Evolutionary conservation across 176 grass and related monocot genomes (phyloP).

Genomic region (Aegilops longissima): DNA sequence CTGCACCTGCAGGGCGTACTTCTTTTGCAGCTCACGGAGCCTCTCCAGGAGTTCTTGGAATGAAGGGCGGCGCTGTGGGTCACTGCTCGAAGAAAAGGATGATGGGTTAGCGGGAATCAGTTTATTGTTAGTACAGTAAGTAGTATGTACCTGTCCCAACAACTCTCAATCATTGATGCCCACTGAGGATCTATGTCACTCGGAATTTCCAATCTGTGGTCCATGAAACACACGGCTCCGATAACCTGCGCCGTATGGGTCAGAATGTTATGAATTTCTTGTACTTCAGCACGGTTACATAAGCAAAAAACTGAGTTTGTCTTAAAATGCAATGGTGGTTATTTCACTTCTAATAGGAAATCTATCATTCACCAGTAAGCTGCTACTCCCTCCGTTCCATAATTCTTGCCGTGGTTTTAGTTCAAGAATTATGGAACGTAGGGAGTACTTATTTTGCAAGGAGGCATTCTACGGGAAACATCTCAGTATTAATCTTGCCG

Average conservation of each 20-base stretch:
- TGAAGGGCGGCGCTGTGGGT: constrained; percentile 59
- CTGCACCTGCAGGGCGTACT: constrained; percentile 50
- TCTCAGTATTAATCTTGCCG: not conserved
- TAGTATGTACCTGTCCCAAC: constrained; percentile 76
- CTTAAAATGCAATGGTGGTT: not conserved
- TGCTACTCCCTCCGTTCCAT: not conserved
- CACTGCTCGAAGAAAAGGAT: constrained; percentile 38
- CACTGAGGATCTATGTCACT: constrained; percentile 72
- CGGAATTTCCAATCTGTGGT: constrained; percentile 82
- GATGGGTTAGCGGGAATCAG: not conserved
- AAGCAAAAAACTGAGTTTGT: too few species aligned
- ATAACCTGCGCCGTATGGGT: constrained; percentile 51
- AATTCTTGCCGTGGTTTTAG: too few species aligned
- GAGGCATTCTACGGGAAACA: not conserved
- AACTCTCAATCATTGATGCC: constrained; percentile 74
- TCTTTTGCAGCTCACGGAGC: constrained; percentile 64
- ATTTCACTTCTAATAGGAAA: not conserved
- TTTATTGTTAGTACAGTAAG: not conserved
- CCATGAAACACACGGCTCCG: constrained; percentile 90
- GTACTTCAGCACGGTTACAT: not conserved
- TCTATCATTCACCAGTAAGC: not conserved
- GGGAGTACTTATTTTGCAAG: too few species aligned
- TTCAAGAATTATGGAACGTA: too few species aligned
- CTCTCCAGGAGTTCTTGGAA: constrained; percentile 76
- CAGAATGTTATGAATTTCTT: not conserved